These are phyloP conservation scores for Hemileccinum rubropunctum DNA, from an alignment of 768 basidiomycete species.

Conservation along the genomic window DNA sequence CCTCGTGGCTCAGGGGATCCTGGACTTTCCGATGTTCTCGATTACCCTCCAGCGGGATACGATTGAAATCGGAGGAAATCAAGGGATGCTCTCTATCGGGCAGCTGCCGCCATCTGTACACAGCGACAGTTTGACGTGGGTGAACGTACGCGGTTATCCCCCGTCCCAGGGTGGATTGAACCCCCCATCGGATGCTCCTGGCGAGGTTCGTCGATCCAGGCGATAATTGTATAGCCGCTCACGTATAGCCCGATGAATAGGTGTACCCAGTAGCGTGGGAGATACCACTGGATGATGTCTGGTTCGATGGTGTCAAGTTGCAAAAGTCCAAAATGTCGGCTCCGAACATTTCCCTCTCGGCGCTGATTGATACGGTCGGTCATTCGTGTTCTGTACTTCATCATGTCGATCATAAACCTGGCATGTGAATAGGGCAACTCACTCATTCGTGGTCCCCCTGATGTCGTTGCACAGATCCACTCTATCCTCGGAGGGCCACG, in stretches of 20 bases:
- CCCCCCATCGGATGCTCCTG: slow-evolving; percentile 52
- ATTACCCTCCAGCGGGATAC: slow-evolving; percentile 69
- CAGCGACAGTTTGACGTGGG: slow-evolving; percentile 60
- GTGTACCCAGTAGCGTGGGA: slow-evolving; percentile 71
- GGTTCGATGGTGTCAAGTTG: slow-evolving; percentile 61
- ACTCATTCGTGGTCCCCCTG: slow-evolving; percentile 69
- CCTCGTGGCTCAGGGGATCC: slow-evolving; percentile 36
- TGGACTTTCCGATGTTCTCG: slow-evolving; percentile 48
- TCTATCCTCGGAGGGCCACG: slow-evolving; percentile 40
- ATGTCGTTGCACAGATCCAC: slow-evolving; percentile 53
- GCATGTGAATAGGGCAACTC: slow-evolving; percentile 59
- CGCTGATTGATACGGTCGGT: slow-evolving; percentile 67
- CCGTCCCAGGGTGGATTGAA: slow-evolving; percentile 50
- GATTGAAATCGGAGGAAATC: slow-evolving; percentile 65
- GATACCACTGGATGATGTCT: slow-evolving; percentile 66
- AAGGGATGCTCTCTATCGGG: slow-evolving; percentile 65
- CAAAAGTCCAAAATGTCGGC: slow-evolving; percentile 52
- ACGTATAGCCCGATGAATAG: slow-evolving; percentile 28
- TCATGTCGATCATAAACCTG: neutral
- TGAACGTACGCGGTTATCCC: slow-evolving; percentile 55
- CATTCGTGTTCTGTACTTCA: neutral
- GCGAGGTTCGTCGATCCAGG: slow-evolving; percentile 46
- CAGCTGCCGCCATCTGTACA: slow-evolving; percentile 52
- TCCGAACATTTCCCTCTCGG: slow-evolving; percentile 52
- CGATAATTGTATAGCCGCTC: neutral